Percentiles rank a stretch among this genome's conserved stretches.
Conservation (phyloP, 202 grass and related monocot genomes). For the Eragrostis tef region DNA sequence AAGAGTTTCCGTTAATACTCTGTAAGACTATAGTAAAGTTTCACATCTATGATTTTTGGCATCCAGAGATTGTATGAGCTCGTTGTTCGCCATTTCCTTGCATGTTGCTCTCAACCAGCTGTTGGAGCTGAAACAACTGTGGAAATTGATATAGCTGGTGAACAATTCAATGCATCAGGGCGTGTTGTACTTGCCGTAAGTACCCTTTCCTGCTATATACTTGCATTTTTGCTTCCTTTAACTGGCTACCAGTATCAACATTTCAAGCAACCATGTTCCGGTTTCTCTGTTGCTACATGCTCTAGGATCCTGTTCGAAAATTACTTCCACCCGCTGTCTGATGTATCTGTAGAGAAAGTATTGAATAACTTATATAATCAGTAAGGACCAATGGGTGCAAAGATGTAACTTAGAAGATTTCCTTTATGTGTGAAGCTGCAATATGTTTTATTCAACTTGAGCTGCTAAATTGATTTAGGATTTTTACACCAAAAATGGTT, state of each 20-base stretch:
- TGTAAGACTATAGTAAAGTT: slow-evolving; percentile 19
- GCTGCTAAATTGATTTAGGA: not conserved
- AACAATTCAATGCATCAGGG: slow-evolving; percentile 83
- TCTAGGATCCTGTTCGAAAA: slow-evolving; percentile 29
- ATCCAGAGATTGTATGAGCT: slow-evolving; percentile 95
- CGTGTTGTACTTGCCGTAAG: slow-evolving; percentile 84
- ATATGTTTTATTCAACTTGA: not conserved
- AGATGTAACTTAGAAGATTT: slow-evolving; percentile 27
- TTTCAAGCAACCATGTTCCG: slow-evolving; percentile 34
- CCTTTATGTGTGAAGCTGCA: slow-evolving; percentile 17
- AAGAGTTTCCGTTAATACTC: slow-evolving; percentile 3
- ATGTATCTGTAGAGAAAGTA: slow-evolving; percentile 34
- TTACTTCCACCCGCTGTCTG: not conserved
- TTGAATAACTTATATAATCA: slow-evolving; percentile 27
- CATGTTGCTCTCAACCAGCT: slow-evolving; percentile 92
- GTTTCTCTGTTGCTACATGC: slow-evolving; percentile 26
- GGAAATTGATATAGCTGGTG: slow-evolving; percentile 84
- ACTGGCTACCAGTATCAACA: slow-evolving; percentile 13
- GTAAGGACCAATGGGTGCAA: slow-evolving; percentile 15
- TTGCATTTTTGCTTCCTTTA: slow-evolving; percentile 47
- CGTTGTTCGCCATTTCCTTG: slow-evolving; percentile 95
- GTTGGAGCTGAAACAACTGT: slow-evolving; percentile 91
- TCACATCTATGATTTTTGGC: slow-evolving; percentile 20
- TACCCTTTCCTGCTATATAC: slow-evolving; percentile 36
- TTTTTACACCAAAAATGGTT: not conserved